These are phyloP conservation scores for Phialocephala sp. DNA, from an alignment of 2,329 filamentous ascomycete genomes.

Conservation along the genomic window DNA sequence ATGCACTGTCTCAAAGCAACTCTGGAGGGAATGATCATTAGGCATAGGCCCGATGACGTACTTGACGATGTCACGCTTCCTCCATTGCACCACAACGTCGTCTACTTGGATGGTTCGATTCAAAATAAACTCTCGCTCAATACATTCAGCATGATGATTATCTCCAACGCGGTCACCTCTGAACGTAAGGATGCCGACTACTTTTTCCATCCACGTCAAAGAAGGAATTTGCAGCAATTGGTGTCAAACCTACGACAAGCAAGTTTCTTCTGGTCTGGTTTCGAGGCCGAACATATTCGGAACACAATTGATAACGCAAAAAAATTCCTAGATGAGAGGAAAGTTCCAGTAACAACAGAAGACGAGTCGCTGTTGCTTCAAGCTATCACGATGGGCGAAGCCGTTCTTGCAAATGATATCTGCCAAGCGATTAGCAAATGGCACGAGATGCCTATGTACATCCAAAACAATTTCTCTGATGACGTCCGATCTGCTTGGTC, in stretches of 20 bases:
- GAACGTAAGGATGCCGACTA: conserved; percentile 85
- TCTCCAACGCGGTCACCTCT: conserved; percentile 87
- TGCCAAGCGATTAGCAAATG: conserved; percentile 71
- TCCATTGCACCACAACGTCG: conserved; percentile 70
- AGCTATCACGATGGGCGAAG: conserved; percentile 69
- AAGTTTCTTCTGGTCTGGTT: conserved; percentile 84
- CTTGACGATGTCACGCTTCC: conserved; percentile 69
- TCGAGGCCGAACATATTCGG: conserved; percentile 65
- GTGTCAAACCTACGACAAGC: conserved; percentile 82
- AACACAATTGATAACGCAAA: conserved; percentile 69
- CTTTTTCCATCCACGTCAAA: conserved; percentile 81
- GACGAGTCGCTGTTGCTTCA: conserved; percentile 67
- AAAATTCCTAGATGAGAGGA: conserved; percentile 68
- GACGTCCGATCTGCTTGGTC: conserved; percentile 69
- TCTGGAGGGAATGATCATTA: conserved; percentile 80
- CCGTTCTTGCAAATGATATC: conserved; percentile 62
- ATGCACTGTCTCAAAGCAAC: conserved; percentile 69
- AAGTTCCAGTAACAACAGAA: conserved; percentile 60
- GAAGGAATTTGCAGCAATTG: conserved; percentile 68
- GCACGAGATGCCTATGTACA: conserved; percentile 79
- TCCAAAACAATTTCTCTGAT: conserved; percentile 67
- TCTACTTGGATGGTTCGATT: conserved; percentile 79
- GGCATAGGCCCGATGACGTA: conserved; percentile 77
- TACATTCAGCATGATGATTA: conserved; percentile 82
- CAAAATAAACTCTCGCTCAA: conserved; percentile 86